Conservation (phyloP, 495 filamentous ascomycete genomes). For the Aspergillus hancockii region DNA sequence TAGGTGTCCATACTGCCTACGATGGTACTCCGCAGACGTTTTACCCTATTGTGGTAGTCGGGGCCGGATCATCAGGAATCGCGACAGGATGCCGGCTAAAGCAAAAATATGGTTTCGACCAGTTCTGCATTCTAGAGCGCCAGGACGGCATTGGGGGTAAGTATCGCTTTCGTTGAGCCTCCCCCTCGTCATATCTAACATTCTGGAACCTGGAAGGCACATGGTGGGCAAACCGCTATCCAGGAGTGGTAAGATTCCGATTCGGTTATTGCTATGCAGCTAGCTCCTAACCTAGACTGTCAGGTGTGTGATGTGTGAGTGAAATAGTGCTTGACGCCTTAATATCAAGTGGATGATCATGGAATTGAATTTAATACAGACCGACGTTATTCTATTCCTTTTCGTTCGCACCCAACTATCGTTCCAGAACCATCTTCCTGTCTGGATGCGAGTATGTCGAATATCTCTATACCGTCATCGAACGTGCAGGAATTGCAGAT, state of each 20-base stretch:
- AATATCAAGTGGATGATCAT: too few relatives aligned
- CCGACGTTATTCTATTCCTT: slow-evolving; percentile 64
- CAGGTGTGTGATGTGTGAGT: slow-evolving; percentile 46
- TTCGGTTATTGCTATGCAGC: neutral
- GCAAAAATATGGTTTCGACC: slow-evolving; percentile 58
- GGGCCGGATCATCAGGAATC: slow-evolving; percentile 68
- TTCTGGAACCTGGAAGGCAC: slow-evolving; percentile 40
- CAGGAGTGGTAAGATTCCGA: slow-evolving; percentile 45
- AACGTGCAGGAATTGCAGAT: slow-evolving; percentile 56
- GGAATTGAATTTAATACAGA: slow-evolving; percentile 23
- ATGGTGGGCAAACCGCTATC: slow-evolving; percentile 69
- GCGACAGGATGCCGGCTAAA: slow-evolving; percentile 65
- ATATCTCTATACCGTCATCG: slow-evolving; percentile 62
- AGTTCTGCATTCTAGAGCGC: slow-evolving; percentile 66
- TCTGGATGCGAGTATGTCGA: slow-evolving; percentile 54
- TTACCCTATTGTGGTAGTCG: slow-evolving; percentile 29
- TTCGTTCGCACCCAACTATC: slow-evolving; percentile 59
- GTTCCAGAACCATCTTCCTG: slow-evolving; percentile 59
- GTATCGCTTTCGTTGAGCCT: neutral
- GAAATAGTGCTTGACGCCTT: slow-evolving; percentile 1
- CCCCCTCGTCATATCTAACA: neutral
- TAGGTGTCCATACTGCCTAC: neutral
- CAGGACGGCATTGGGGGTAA: slow-evolving; percentile 57
- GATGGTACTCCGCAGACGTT: neutral
- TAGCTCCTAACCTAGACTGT: neutral